A percentile compares a stretch with the other conserved stretches of the same genome.
phyloP scores from a whole-genome alignment of 208 protist genomes.

The Acanthamoeba healyi region DNA sequence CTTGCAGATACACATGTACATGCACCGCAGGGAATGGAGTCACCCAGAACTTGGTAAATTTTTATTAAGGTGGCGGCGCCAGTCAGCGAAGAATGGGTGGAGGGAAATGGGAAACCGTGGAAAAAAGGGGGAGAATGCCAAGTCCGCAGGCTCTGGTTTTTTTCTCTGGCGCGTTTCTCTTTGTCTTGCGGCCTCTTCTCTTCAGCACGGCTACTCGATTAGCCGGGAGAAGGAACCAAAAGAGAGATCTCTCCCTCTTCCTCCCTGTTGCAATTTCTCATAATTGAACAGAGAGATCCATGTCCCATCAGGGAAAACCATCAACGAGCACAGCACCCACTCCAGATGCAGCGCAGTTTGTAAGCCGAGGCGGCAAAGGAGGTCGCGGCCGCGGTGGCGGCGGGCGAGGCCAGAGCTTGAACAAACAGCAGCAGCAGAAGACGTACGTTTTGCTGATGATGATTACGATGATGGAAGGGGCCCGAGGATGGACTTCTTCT shows the following conservation, averaged over 20 bases:
- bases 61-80: neutral
- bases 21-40: too few relatives aligned
- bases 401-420: slow-evolving; percentile 26
- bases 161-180: slow-evolving; percentile 20
- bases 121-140: neutral
- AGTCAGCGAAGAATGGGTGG: neutral
- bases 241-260: too few relatives aligned
- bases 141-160: neutral
- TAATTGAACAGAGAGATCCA: slow-evolving; percentile 63
- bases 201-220: slow-evolving; percentile 15
- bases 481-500: too few relatives aligned
- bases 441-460: neutral
- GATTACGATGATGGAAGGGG: neutral
- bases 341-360: slow-evolving; percentile 54
- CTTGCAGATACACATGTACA: neutral
- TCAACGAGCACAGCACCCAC: slow-evolving; percentile 8
- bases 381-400: slow-evolving; percentile 39
- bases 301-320: slow-evolving; percentile 62
- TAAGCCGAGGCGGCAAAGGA: slow-evolving; percentile 49
- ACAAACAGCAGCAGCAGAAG: slow-evolving; percentile 54
- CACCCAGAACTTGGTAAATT: neutral
- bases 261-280: slow-evolving; percentile 7
- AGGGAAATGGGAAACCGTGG: neutral
- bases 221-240: neutral
- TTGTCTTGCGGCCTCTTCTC: neutral